A percentile compares a stretch with the other conserved stretches of the same genome.
These are phyloP conservation scores for Salvia sclarea DNA, from an alignment of 305 asterid genomes.

Conservation along the genomic window DNA sequence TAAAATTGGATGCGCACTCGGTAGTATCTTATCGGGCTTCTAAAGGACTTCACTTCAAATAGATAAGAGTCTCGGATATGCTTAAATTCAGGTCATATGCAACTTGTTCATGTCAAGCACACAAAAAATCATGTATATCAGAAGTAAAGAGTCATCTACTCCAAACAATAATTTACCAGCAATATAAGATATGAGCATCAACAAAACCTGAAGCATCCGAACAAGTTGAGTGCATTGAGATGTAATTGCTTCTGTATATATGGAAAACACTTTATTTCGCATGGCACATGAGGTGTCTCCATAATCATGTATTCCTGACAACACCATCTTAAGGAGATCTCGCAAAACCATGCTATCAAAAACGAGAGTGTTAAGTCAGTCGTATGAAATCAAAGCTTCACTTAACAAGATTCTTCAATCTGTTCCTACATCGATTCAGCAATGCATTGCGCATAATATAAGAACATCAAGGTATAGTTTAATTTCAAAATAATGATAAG, in stretches of 20 bases:
- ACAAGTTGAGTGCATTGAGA: constrained; percentile 73
- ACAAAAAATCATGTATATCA: constrained; percentile 25
- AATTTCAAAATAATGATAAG: neutral
- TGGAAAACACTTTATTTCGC: constrained; percentile 60
- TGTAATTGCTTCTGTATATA: constrained; percentile 75
- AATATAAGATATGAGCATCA: constrained; percentile 42
- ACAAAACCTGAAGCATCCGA: constrained; percentile 88
- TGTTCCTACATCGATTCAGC: neutral
- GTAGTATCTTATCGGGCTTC: neutral
- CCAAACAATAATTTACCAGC: constrained; percentile 35
- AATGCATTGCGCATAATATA: constrained; percentile 6
- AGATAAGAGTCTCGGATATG: constrained; percentile 18
- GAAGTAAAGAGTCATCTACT: constrained; percentile 23
- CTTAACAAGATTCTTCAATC: constrained; percentile 20
- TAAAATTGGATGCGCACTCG: constrained; percentile 21
- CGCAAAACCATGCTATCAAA: constrained; percentile 68
- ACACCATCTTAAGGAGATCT: constrained; percentile 73
- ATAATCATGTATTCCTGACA: constrained; percentile 54
- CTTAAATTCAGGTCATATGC: constrained; percentile 21
- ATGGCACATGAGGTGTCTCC: constrained; percentile 61
- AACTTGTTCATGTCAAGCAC: constrained; percentile 24
- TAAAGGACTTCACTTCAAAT: constrained; percentile 13
- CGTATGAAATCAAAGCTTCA: constrained; percentile 24
- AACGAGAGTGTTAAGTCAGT: constrained; percentile 35
- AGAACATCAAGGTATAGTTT: neutral